Conservation (phyloP, 371 early-diverging fungal species). For the Lichtheimia ramosa region DNA sequence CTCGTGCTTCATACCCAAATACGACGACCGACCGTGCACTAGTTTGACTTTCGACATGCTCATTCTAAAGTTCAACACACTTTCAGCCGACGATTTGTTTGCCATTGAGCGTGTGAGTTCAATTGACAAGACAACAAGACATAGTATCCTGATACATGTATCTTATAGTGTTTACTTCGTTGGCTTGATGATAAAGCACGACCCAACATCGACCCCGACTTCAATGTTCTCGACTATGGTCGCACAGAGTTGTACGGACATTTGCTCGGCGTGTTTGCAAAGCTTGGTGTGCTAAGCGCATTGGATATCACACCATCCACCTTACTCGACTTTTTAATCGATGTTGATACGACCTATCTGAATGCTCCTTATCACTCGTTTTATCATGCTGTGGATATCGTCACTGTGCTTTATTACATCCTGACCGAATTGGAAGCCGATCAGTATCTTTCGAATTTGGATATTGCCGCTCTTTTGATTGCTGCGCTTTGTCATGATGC, state of each 20-base stretch:
- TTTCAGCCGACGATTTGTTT: conserved; percentile 22
- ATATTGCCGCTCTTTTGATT: conserved; percentile 73
- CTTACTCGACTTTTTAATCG: conserved; percentile 78
- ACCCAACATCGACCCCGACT: conserved; percentile 13
- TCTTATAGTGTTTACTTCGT: conserved; percentile 22
- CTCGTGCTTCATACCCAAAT: too few species aligned
- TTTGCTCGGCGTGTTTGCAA: conserved; percentile 24
- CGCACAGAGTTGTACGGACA: conserved; percentile 31
- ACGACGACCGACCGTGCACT: too few species aligned
- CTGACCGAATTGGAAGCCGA: conserved; percentile 64
- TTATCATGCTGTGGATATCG: conserved; percentile 89
- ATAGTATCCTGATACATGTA: background rate
- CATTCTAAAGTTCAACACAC: conserved; percentile 24
- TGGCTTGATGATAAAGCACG: conserved; percentile 21
- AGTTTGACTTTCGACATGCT: conserved; percentile 14
- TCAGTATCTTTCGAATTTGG: conserved; percentile 62
- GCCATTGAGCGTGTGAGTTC: conserved; percentile 24
- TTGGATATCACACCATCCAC: conserved; percentile 52
- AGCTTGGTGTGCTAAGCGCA: conserved; percentile 12
- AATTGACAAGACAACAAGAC: background rate
- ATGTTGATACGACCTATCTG: conserved; percentile 72
- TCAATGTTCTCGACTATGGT: conserved; percentile 25
- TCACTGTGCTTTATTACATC: conserved; percentile 75
- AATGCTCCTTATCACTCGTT: conserved; percentile 86
- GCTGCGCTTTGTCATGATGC: conserved; percentile 91